Conservation (phyloP, 2,329 filamentous ascomycete species). For the Fusarium subtropicale region DNA sequence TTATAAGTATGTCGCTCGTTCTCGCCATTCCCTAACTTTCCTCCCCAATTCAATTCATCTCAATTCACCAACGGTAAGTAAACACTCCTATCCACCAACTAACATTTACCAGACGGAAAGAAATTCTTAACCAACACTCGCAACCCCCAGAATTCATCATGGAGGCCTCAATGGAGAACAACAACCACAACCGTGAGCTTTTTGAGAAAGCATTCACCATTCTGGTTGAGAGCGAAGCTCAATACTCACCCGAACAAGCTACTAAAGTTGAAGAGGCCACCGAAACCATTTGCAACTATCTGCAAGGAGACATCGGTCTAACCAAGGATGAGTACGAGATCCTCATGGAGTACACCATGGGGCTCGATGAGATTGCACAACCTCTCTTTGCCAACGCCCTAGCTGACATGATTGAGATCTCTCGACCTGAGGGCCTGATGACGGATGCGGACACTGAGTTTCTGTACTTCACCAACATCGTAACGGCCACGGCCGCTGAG, state of each 20-base stretch:
- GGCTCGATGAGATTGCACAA: background rate
- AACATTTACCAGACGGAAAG: background rate
- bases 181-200: background rate
- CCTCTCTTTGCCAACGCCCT: background rate
- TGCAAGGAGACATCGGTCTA: background rate
- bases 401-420: background rate
- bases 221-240: too few species aligned
- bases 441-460: background rate
- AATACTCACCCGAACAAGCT: fast-evolving
- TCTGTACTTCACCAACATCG: background rate
- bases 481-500: background rate
- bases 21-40: background rate
- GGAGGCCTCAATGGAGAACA: background rate
- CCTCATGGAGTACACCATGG: background rate
- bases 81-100: background rate
- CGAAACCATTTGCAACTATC: background rate
- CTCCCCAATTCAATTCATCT: background rate
- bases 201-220: background rate
- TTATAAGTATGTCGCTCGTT: background rate
- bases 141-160: background rate
- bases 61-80: background rate
- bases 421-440: background rate
- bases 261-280: background rate
- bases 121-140: too few species aligned
- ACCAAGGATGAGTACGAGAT: background rate